Evolutionary conservation across 495 filamentous ascomycete genomes (phyloP), one percentile per base, ranked within the genome.

Genomic region (Neurospora sp.): DNA sequence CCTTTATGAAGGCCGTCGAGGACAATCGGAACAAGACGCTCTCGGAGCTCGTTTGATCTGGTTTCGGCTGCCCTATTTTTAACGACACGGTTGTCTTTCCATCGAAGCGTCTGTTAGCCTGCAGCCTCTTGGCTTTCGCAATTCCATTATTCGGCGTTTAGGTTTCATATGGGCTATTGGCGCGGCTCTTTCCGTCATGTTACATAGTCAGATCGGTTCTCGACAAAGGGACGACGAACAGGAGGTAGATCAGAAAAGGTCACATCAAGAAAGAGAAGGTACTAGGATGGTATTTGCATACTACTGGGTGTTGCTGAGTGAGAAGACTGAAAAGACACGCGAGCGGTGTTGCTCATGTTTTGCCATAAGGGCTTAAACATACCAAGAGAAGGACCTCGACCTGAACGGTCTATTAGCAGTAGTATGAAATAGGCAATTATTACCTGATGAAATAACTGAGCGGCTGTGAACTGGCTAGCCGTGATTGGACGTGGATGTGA

Each of bases 1-100:
- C 89, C 2, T 97, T 90, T 79, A 81, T 87, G 73, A 86, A 82
- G 75, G 88, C 88, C 10, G 70, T 84, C 22, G 81, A 83, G 72
- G 78, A 81, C 53, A 83, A 81, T 72, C 79, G 81, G 69, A 78
- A 83, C 76, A 83, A 83, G 72, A 75, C 83, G 27, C 77, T 86
- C 41, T 78, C 83, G 16, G 80, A 81, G 74, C 73, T 83, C 70
- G 74, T 78, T 20, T 82, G 70, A 77, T 38, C 18, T 59, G 39
- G 22, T 59, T 71, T 53, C 2, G 7, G 27, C 27, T 35, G 27
- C 53, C 27, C 27, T 27, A 18, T 61, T 61, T 53, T 35, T 14
- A 61, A 61, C 53, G 27, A 35, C 14, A 53, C 53, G 22, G 27
- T 35, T 35, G 18, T 61, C 27, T 61, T 61, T 61, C 53, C 53